Base-by-base conservation (phyloP, 148 eudicot species). In the Polygonum maritimum region DNA sequence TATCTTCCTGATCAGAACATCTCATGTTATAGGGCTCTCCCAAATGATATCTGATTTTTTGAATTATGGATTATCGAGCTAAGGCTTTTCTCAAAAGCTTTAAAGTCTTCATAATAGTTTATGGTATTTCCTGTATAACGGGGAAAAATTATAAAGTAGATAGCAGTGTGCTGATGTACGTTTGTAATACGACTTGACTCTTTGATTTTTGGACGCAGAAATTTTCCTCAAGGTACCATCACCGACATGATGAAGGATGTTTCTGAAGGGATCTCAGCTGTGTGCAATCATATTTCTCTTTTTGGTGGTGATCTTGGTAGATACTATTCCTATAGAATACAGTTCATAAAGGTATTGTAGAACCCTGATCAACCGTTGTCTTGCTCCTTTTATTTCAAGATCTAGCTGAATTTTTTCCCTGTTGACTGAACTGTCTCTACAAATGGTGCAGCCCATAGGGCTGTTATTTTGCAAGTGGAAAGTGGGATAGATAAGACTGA, bases 171-270 rank as follows among this genome's bases (percentile, higher is more conserved):
- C 9, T 44, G 47, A 44, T 44, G 47, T n/a, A n/a, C n/a, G n/a
- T 6, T 44, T 44, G 47, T 44, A 7, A 51, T 26, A 69, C 36
- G 39, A 69, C 12, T 52, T 75, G 76, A 75, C 41, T 75, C 9
- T 48, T 18, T 7, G 9, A 15, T 35, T 22, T 80, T 75, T 74
- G 47, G 12, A 48, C 79, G 87, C 92, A 95, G 99, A 83, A 95
- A 95, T 83, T 95, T 95, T 79, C 99, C 99, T 79, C 99, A 95
- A 82, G 99, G 99, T 69, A 92, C 99, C 13, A 89, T 95, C 74
- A 82, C 92, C 80, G 99, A 95, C 77, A 95, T 92, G 99, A 82
- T 91, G 78, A 81, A 86, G 49, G 99, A 95, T 82, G 97, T 87
- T 80, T 88, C 90, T 81, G 88, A 84, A 81, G 99, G 97, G 67